A percentile compares a stretch with the other conserved stretches of the same genome.
Evolutionary conservation across 441 rosid species (phyloP).

Genomic region (Bocquillonia castaneifolia): DNA sequence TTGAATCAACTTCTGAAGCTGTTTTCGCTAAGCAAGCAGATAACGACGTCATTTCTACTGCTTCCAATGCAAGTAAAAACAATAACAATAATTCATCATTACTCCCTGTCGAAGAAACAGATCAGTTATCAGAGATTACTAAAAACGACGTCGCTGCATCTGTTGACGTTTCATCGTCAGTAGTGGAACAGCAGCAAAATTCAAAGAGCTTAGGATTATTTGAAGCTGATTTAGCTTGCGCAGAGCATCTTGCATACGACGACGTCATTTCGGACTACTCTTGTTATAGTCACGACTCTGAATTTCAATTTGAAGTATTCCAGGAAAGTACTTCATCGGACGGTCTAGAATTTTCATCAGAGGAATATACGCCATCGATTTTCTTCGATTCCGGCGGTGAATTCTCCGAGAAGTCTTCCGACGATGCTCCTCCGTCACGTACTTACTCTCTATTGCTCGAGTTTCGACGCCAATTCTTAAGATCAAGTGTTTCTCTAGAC

Average conservation of each 20-base stretch:
- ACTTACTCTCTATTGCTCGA: slow-evolving; percentile 56
- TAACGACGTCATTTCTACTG: slow-evolving; percentile 41
- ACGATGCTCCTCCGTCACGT: slow-evolving; percentile 49
- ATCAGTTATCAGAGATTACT: slow-evolving; percentile 37
- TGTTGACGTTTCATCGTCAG: slow-evolving; percentile 22
- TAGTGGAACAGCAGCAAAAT: slow-evolving; percentile 41
- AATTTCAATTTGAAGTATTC: slow-evolving; percentile 46
- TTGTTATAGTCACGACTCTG: slow-evolving; percentile 48
- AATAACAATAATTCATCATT: too few relatives aligned
- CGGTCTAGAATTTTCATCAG: slow-evolving; percentile 36
- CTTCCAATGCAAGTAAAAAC: slow-evolving; percentile 35
- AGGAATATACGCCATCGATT: slow-evolving; percentile 52
- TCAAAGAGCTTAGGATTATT: slow-evolving; percentile 27
- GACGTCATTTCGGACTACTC: slow-evolving; percentile 46
- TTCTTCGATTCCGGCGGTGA: slow-evolving; percentile 63
- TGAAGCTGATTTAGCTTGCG: slow-evolving; percentile 65
- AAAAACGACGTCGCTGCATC: slow-evolving; percentile 33
- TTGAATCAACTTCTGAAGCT: slow-evolving; percentile 40
- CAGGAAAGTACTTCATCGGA: slow-evolving; percentile 37
- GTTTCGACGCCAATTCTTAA: slow-evolving; percentile 54
- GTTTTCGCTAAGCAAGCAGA: slow-evolving; percentile 12
- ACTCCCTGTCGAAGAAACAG: slow-evolving; percentile 25
- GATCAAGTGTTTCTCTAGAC: slow-evolving; percentile 42
- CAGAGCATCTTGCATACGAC: slow-evolving; percentile 51
- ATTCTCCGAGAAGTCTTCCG: slow-evolving; percentile 59